Evolutionary conservation across 2,329 filamentous ascomycete genomes (phyloP), one percentile per base, ranked within the genome.

Genomic region (Lecanosticta acicola): DNA sequence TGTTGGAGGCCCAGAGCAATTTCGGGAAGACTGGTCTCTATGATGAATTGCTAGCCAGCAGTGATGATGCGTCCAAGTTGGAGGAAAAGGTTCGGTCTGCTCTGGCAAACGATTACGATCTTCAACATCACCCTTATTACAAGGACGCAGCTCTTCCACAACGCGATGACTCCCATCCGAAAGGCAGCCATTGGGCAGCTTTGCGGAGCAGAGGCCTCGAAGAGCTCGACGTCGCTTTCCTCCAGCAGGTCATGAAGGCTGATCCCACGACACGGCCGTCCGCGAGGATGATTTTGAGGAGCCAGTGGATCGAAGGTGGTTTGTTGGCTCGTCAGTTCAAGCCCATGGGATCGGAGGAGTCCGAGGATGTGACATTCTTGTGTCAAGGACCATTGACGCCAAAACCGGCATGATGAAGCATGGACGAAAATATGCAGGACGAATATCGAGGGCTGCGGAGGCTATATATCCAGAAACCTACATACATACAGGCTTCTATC

Each of bases 11-110:
- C 4, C 54, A 47, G n/a, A 46, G 36, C 14, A 43, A 51, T 9
- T 59, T 60, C 33, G 45, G 48, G 29, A 43, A 58, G 24, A 51
- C 56, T 10, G 59, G 59, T 3, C 39, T 62, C 3, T 62, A 61
- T 47, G 58, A 59, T 39, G 50, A 57, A 21, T 46, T 60, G 16
- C 35, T 51, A 20, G 46, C 39, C 2, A 43, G 43, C 7, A 38
- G 13, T 10, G 53, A 49, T 10, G 45, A 33, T 5, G 50, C 54
- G 24, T 24, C 29, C 3, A 52, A 60, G 45, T 35, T 51, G 10
- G 57, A 55, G 35, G 39, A 53, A 13, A 54, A 53, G 1, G 45
- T 59, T 21, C 35, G 48, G 17, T 43, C 43, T n/a, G 54, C 54
- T 4, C 43, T 62, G 17, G 46, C 44, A 8, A 55, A 59, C 37